phyloP scores from a whole-genome alignment of 176 grass and related monocot genomes.

The Phoenix dactylifera region DNA sequence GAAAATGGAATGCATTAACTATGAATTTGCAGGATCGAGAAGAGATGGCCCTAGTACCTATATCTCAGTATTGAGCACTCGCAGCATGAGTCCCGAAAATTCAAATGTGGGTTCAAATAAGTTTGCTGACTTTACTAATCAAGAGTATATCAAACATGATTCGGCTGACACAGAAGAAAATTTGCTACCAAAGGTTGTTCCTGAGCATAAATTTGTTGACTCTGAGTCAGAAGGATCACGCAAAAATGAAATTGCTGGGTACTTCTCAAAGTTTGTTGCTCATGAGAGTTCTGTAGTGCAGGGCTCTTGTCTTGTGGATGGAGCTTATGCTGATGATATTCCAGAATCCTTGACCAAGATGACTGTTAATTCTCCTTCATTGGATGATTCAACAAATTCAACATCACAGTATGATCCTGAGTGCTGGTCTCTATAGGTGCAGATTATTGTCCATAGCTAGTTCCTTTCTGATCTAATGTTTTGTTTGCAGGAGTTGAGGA shows the following conservation, averaged over 20 bases:
- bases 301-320: no score
- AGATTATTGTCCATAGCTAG: conserved; percentile 33
- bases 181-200: no score
- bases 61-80: background rate
- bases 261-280: no score
- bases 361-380: conserved; percentile 13
- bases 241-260: no score
- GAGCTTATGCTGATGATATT: conserved; percentile 9
- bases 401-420: no score
- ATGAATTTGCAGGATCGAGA: conserved; percentile 6
- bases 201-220: no score
- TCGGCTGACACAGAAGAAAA: no score
- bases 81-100: background rate
- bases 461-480: conserved; percentile 69
- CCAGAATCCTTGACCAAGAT: conserved; percentile 25
- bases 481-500: conserved; percentile 72
- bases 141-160: no score
- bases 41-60: background rate
- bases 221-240: no score
- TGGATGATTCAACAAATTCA: conserved; percentile 6
- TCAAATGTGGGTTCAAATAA: background rate
- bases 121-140: no score
- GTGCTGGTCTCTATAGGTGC: conserved; percentile 14
- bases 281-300: no score
- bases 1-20: background rate